These are phyloP conservation scores for Spinellus fusiger DNA, from an alignment of 192 early-diverging fungal species.

Conservation along the genomic window DNA sequence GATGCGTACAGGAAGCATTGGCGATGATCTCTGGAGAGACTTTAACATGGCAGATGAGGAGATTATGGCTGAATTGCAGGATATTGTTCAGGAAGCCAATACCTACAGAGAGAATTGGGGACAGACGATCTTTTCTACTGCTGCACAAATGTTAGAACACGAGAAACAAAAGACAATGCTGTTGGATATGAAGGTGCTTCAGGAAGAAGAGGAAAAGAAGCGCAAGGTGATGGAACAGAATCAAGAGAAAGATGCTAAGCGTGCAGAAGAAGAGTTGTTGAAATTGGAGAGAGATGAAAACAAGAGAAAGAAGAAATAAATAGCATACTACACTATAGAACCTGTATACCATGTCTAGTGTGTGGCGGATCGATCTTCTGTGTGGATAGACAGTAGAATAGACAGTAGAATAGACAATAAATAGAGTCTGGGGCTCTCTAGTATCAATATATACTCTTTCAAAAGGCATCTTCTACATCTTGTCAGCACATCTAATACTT, in stretches of 20 bases:
- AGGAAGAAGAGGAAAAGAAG: constrained; percentile 46
- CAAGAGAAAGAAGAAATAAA: constrained; percentile 24
- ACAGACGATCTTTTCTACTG: constrained; percentile 75
- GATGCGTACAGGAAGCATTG: constrained; percentile 73
- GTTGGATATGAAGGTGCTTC: constrained; percentile 39
- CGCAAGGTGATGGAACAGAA: constrained; percentile 37
- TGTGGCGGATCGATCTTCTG: too few relatives aligned
- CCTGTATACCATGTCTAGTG: background rate
- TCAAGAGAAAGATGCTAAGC: constrained; percentile 38
- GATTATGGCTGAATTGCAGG: constrained; percentile 70
- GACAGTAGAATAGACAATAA: too few relatives aligned
- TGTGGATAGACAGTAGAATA: too few relatives aligned
- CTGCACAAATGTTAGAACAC: constrained; percentile 69
- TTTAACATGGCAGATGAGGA: constrained; percentile 76
- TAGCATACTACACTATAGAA: too few relatives aligned
- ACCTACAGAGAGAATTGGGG: constrained; percentile 77
- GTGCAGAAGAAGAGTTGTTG: constrained; percentile 41
- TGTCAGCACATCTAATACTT: too few relatives aligned
- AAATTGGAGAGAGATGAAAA: constrained; percentile 35
- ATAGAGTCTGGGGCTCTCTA: too few relatives aligned
- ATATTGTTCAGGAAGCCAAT: constrained; percentile 78
- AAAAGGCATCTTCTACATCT: too few relatives aligned
- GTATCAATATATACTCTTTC: too few relatives aligned
- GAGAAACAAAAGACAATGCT: constrained; percentile 46
- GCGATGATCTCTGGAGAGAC: constrained; percentile 75